Evolutionary conservation across 176 grass and related monocot species (phyloP).

Genomic region (Eremochloa ophiuroides): DNA sequence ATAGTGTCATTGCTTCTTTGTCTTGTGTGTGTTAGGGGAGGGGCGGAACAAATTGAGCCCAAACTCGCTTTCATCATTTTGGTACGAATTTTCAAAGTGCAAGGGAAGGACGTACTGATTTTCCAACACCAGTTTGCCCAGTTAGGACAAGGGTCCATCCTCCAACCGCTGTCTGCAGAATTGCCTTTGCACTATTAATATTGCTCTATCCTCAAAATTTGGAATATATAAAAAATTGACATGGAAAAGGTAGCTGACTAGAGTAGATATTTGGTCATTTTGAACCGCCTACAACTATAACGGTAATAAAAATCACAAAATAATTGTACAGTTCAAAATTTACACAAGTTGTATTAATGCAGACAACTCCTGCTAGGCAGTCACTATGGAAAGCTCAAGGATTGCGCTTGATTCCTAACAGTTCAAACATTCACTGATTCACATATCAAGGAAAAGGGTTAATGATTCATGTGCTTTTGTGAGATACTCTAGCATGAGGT

Average conservation of each 20-base stretch:
- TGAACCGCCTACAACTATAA: not conserved
- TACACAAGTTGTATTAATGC: not conserved
- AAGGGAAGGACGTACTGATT: slow-evolving; percentile 64
- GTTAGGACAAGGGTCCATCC: slow-evolving; percentile 82
- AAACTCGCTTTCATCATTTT: not conserved
- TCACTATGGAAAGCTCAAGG: not conserved
- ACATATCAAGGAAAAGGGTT: not conserved
- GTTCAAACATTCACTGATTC: slow-evolving; percentile 10
- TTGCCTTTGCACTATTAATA: slow-evolving; percentile 27
- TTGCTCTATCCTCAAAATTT: slow-evolving; percentile 28
- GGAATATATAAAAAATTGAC: slow-evolving; percentile 7
- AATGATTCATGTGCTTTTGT: not conserved
- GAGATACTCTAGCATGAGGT: slow-evolving; percentile 7
- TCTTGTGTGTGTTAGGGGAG: too few relatives aligned
- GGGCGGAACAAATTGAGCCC: not conserved
- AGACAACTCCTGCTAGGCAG: not conserved
- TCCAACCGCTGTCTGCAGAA: slow-evolving; percentile 48
- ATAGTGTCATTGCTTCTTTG: not conserved
- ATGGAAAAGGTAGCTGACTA: slow-evolving; percentile 8
- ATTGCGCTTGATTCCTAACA: not conserved
- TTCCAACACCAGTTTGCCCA: slow-evolving; percentile 88
- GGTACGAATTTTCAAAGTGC: not conserved
- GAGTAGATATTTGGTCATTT: slow-evolving; percentile 2
- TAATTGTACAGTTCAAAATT: not conserved
- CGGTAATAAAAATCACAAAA: not conserved